Base-by-base conservation (phyloP, 768 basidiomycete species). In the Phallus indusiatus region DNA sequence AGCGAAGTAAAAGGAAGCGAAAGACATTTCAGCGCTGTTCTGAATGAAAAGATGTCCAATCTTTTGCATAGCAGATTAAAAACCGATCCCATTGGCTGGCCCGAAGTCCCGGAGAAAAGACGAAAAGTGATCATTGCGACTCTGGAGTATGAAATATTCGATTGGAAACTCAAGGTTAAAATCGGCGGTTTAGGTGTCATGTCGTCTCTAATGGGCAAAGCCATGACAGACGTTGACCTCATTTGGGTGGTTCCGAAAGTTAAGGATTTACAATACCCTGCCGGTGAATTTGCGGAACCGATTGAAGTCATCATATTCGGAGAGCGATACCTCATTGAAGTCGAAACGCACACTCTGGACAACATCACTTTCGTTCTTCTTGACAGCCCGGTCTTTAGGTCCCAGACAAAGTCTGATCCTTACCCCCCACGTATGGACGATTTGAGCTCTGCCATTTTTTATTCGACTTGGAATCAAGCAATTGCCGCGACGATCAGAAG, bases 351-450 rank as follows among this genome's bases (percentile, higher is more conserved):
- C 73, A 77, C 84, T 53, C 67, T 95, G 66, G 94, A 95, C 77
- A 95, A 95, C 73, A 95, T 96, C 72, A 96, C 93, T 54, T 95
- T 89, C 67, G 85, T 95, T 63, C 83, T 96, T 55, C 83, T 96
- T 62, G 94, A 95, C 76, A 90, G 87, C 64, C 94, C 94, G 48
- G 94, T 96, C 21, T 96, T 96, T 83, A 87, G 94, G 50, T 92
- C 94, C 1, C 94, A 96, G 72, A 94, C 94, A 16, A 96, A 95
- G 72, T 78, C 94, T 0, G 94, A 96, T 66, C 94, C 94, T 1
- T 96, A 96, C 70, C 94, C 94, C 33, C 88, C 91, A 66, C 90
- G 94, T 66, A 96, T 96, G 94, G 94, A 96, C 68, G 94, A 96
- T 70, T 78, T 96, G 63, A 89, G 88, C 64, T 95, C 94, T 10